phyloP scores from a whole-genome alignment of 2,329 filamentous ascomycete species.

The Exophiala alcalophila region DNA sequence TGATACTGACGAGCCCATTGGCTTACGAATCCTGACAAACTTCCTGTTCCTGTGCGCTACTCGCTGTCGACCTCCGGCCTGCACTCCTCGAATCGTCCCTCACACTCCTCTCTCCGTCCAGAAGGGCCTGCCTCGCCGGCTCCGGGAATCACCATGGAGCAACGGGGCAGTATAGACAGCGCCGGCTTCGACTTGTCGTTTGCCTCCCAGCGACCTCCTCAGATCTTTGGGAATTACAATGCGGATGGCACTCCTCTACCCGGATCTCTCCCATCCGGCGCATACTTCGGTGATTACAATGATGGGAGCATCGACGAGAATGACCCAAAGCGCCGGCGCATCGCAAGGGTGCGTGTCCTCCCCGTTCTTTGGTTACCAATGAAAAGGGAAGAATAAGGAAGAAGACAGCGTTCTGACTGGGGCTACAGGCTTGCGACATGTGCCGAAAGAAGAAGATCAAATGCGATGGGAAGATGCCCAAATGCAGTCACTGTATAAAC shows the following conservation, averaged over 20 bases:
- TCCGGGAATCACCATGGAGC: conserved; percentile 23
- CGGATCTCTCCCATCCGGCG: conserved; percentile 44
- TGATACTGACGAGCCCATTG: conserved; percentile 15
- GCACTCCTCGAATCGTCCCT: too few species aligned
- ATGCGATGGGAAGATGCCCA: conserved; percentile 92
- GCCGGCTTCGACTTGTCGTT: conserved; percentile 49
- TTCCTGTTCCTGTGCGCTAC: too few species aligned
- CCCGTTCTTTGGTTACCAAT: too few species aligned
- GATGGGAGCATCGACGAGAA: conserved; percentile 55
- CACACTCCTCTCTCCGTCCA: too few species aligned
- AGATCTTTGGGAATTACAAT: conserved; percentile 65
- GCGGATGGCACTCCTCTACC: conserved; percentile 59
- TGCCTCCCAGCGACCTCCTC: conserved; percentile 62
- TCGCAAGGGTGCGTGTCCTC: conserved; percentile 67
- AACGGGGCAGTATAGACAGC: conserved; percentile 32
- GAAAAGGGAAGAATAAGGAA: too few species aligned
- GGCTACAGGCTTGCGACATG: conserved; percentile 80
- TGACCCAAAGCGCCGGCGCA: conserved; percentile 84
- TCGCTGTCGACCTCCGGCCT: too few species aligned
- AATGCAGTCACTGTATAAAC: conserved; percentile 93
- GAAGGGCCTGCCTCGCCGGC: background rate
- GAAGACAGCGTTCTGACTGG: conserved; percentile 19
- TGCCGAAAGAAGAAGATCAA: conserved; percentile 93
- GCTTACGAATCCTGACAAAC: conserved; percentile 15
- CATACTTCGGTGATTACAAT: conserved; percentile 45